These are phyloP conservation scores for Botrytis deweyae DNA, from an alignment of 2,329 filamentous ascomycete species.

Conservation along the genomic window DNA sequence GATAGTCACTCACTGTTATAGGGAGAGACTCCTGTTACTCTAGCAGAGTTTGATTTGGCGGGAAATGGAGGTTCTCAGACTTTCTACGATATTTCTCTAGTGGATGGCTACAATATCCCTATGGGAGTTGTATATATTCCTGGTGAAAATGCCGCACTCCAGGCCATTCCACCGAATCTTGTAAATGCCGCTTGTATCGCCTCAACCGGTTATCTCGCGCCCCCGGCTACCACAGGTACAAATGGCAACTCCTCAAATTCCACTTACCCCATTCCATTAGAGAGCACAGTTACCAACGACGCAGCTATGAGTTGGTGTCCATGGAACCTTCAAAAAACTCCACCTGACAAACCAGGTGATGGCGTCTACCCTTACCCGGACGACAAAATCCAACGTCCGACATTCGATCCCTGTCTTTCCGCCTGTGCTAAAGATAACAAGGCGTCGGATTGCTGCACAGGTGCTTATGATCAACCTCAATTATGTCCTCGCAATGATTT, in stretches of 20 bases:
- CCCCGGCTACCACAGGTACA: slow-evolving; percentile 53
- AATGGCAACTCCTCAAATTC: slow-evolving; percentile 57
- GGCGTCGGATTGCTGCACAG: slow-evolving; percentile 73
- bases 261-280: slow-evolving; percentile 66
- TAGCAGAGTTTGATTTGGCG: slow-evolving; percentile 77
- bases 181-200: slow-evolving; percentile 77
- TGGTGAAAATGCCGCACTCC: slow-evolving; percentile 59
- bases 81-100: slow-evolving; percentile 82
- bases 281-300: slow-evolving; percentile 55
- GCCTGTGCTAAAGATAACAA: slow-evolving; percentile 69
- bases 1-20: slow-evolving; percentile 39
- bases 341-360: slow-evolving; percentile 67
- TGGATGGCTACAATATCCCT: slow-evolving; percentile 82
- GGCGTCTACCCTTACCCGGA: slow-evolving; percentile 81
- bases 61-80: slow-evolving; percentile 63
- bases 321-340: slow-evolving; percentile 70
- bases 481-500: slow-evolving; percentile 68
- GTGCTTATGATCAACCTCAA: slow-evolving; percentile 61
- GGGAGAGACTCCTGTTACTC: slow-evolving; percentile 71
- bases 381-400: slow-evolving; percentile 65
- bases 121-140: slow-evolving; percentile 62
- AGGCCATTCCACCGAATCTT: slow-evolving; percentile 68
- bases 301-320: slow-evolving; percentile 72
- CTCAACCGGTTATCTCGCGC: slow-evolving; percentile 60
- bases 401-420: slow-evolving; percentile 75